phyloP scores from a whole-genome alignment of 2,329 filamentous ascomycete species.

The Huntiella savannae region DNA sequence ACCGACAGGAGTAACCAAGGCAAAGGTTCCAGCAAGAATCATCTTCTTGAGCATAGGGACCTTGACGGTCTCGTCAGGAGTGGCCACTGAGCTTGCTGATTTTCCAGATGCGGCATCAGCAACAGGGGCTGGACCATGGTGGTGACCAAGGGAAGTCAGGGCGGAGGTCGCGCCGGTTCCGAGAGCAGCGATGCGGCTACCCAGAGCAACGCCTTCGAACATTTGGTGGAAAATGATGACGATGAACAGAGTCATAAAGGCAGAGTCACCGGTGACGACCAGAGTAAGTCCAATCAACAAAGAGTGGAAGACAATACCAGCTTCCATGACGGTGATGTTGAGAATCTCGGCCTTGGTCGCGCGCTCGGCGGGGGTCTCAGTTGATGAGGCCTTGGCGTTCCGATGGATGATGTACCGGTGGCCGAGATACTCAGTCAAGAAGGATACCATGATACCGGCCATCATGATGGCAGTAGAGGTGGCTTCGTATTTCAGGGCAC shows the following conservation, averaged over 20 bases:
- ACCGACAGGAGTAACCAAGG: slow-evolving; percentile 54
- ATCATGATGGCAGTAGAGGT: slow-evolving; percentile 53
- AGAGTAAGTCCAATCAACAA: slow-evolving; percentile 44
- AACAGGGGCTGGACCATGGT: slow-evolving; percentile 9
- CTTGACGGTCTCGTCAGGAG: neutral
- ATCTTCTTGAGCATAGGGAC: slow-evolving; percentile 27
- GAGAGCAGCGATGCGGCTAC: slow-evolving; percentile 41
- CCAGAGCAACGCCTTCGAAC: slow-evolving; percentile 59
- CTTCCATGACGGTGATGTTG: slow-evolving; percentile 50
- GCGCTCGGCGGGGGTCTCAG: slow-evolving; percentile 15
- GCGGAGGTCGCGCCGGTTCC: slow-evolving; percentile 16
- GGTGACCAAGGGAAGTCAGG: slow-evolving; percentile 13
- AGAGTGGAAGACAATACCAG: slow-evolving; percentile 58
- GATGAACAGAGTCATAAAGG: slow-evolving; percentile 37
- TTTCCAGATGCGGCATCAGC: neutral
- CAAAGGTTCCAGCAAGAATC: slow-evolving; percentile 42
- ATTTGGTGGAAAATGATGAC: slow-evolving; percentile 65
- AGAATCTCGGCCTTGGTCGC: slow-evolving; percentile 28
- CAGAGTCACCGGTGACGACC: slow-evolving; percentile 37
- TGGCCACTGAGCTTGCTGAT: neutral
- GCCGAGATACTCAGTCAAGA: slow-evolving; percentile 49
- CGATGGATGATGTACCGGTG: slow-evolving; percentile 31
- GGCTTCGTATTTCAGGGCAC: slow-evolving; percentile 45
- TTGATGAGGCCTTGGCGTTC: slow-evolving; percentile 17
- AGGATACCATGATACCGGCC: slow-evolving; percentile 55